phyloP scores from a whole-genome alignment of 179 eudicot species.

The Heliamphora pulchella region DNA sequence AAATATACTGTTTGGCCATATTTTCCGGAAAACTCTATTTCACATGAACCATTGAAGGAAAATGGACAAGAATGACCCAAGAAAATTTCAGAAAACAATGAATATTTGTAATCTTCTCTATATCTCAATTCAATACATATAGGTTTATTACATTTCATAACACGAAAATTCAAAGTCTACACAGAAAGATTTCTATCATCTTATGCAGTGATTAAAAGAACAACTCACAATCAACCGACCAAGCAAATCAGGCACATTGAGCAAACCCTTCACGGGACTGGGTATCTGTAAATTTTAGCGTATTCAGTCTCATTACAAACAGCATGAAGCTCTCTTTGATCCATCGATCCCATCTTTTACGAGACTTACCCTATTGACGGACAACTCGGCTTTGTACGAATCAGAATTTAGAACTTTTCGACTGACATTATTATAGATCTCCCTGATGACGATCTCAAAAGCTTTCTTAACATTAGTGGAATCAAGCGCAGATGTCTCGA shows the following conservation, averaged over 20 bases:
- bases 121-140: background rate
- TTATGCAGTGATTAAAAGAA: background rate
- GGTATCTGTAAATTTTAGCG: background rate
- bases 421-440: slow-evolving; percentile 52
- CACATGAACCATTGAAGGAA: background rate
- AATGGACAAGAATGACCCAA: background rate
- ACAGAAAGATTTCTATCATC: background rate
- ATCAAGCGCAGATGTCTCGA: slow-evolving; percentile 64
- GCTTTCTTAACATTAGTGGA: slow-evolving; percentile 56
- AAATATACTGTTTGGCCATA: background rate
- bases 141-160: slow-evolving; percentile 7
- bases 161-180: background rate
- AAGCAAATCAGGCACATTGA: slow-evolving; percentile 5
- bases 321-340: slow-evolving; percentile 36
- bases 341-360: slow-evolving; percentile 28
- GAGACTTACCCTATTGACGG: slow-evolving; percentile 55
- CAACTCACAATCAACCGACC: background rate
- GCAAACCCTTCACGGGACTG: background rate
- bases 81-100: background rate
- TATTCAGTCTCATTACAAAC: slow-evolving; percentile 30
- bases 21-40: background rate
- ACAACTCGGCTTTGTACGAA: slow-evolving; percentile 50
- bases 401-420: slow-evolving; percentile 58
- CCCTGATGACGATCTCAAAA: slow-evolving; percentile 54
- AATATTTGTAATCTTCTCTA: slow-evolving; percentile 3